phyloP scores from a whole-genome alignment of 345 rosid species.

The Luvunga scandens region DNA sequence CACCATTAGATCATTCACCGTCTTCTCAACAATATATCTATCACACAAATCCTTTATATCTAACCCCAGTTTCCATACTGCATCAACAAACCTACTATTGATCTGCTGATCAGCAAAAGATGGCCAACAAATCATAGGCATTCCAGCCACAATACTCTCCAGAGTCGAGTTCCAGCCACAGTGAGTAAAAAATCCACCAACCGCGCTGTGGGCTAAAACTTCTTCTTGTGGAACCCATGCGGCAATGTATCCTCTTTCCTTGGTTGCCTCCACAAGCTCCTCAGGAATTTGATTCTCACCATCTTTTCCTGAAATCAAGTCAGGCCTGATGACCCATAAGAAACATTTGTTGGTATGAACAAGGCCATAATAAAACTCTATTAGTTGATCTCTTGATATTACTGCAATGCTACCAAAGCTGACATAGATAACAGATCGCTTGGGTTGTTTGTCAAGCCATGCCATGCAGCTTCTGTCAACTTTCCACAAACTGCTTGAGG shows the following conservation, averaged over 20 bases:
- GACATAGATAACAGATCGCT: slow-evolving; percentile 33
- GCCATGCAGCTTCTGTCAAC: slow-evolving; percentile 20
- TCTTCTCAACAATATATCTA: slow-evolving; percentile 34
- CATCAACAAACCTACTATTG: slow-evolving; percentile 40
- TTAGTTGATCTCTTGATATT: slow-evolving; percentile 25
- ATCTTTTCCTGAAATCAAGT: neutral
- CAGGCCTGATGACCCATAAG: slow-evolving; percentile 47
- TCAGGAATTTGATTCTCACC: slow-evolving; percentile 2
- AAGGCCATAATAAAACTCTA: slow-evolving; percentile 50
- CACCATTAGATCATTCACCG: slow-evolving; percentile 48
- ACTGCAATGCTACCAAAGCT: slow-evolving; percentile 51
- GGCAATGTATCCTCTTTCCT: slow-evolving; percentile 38
- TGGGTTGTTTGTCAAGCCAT: neutral
- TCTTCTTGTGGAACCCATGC: slow-evolving; percentile 46
- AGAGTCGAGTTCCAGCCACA: slow-evolving; percentile 58
- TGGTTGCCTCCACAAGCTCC: slow-evolving; percentile 30
- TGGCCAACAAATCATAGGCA: slow-evolving; percentile 58
- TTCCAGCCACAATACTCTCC: slow-evolving; percentile 39
- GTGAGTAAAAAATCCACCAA: slow-evolving; percentile 62
- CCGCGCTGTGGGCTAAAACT: slow-evolving; percentile 45
- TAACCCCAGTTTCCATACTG: slow-evolving; percentile 42
- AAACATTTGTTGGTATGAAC: slow-evolving; percentile 33
- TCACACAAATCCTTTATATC: slow-evolving; percentile 53
- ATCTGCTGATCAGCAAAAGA: slow-evolving; percentile 36
- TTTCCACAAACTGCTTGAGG: slow-evolving; percentile 31